Evolutionary conservation across 208 protist species (phyloP), one percentile per base, ranked within the genome.

Genomic region (Leishmania gerbilli): DNA sequence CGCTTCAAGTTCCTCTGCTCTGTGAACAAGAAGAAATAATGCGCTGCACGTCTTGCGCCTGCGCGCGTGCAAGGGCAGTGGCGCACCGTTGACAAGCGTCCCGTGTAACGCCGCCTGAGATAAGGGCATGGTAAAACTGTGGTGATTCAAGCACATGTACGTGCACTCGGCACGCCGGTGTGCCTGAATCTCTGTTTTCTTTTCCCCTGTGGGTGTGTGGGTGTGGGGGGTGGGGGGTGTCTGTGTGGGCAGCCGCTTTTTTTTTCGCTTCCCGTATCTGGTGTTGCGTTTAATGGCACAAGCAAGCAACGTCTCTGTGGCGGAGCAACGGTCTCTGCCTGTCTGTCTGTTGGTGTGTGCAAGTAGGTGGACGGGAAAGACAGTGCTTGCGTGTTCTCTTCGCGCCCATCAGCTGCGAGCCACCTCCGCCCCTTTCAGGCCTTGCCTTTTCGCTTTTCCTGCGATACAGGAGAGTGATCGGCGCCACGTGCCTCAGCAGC

Each of bases 1-100:
- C 94, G 99, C 60, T 99, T 95, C 90, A 99, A 99, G 88, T 98
- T 97, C 78, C 87, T 99, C 51, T 98, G 96, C 80, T 84, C 89
- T 7, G 84, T 99, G n/a, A 98, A 98, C 79, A 95, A 96, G 75
- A 91, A 92, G 67, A 93, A 93, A 82, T 92, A 86, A 89, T 31
- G 42, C 34, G 11, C 69, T 45, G 49, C n/a, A 24, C 47, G n/a
- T 62, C 51, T 5, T 4, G 53, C 31, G 40, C 68, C 62, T 5
- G 4, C 11, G 62, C 15, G 62, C 9, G 31, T 68, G 62, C 62
- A 68, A 68, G 62, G 62, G 31, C 62, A 17, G 31, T 42, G 31
- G 62, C 31, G 13, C 15, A 31, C 5, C 15, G 62, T 40, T 68
- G 31, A 40, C 2, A 40, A 68, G 31, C 9, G 15, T 68, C 62